phyloP scores from a whole-genome alignment of 352 stramenopile species.

The Thalassiosira exigua region DNA sequence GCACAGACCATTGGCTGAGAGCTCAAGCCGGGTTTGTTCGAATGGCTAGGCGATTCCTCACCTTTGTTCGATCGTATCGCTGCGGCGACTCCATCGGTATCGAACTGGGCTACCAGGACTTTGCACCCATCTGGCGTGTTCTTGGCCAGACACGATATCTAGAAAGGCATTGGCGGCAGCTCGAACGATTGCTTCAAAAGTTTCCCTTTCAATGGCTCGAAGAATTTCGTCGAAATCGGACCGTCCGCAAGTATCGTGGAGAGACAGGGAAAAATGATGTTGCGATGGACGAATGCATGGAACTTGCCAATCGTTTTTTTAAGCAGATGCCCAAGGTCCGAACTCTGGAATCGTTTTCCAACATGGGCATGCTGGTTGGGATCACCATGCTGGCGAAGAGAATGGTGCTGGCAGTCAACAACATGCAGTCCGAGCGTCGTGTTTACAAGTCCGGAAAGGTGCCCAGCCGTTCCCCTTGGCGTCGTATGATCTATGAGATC shows the following conservation, averaged over 20 bases:
- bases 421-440: no score
- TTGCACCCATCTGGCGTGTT: not conserved
- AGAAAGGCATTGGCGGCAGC: not conserved
- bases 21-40: slow-evolving; percentile 6
- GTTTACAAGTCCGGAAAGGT: no score
- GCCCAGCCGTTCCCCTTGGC: not conserved
- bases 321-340: not conserved
- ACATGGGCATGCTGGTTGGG: no score
- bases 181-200: not conserved
- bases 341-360: not conserved
- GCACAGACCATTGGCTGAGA: no score
- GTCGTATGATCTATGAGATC: not conserved
- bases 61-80: slow-evolving; percentile 14
- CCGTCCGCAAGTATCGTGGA: not conserved
- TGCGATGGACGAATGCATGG: not conserved
- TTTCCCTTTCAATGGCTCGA: not conserved
- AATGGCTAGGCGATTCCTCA: slow-evolving; percentile 6
- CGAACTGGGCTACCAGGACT: slow-evolving; percentile 13
- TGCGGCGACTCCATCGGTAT: slow-evolving; percentile 3
- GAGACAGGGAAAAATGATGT: slow-evolving; percentile 1
- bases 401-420: no score
- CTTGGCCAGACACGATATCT: slow-evolving; percentile 3
- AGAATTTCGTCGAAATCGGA: not conserved
- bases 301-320: slow-evolving; percentile 10
- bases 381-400: no score